phyloP scores from a whole-genome alignment of 2,329 filamentous ascomycete genomes.

The Pyrenochaeta sp. region DNA sequence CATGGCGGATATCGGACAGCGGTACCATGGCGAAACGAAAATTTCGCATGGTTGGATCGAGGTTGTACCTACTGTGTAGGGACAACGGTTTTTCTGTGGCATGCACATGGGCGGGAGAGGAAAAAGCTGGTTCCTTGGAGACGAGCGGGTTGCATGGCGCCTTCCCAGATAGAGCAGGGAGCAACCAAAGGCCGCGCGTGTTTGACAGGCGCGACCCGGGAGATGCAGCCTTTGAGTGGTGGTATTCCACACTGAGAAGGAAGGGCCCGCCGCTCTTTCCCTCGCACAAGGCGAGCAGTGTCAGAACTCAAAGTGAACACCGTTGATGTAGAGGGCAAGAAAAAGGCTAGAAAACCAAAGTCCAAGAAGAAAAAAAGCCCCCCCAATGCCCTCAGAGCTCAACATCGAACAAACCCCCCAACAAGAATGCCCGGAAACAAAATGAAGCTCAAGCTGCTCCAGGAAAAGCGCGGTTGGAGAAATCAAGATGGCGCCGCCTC shows the following conservation, averaged over 20 bases:
- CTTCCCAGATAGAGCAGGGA: background rate
- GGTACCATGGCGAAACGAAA: no score
- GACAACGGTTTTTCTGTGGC: no score
- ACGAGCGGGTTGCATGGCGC: background rate
- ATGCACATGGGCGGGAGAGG: no score
- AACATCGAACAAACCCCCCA: no score
- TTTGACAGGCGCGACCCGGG: background rate
- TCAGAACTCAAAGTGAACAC: background rate
- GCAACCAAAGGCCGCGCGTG: conserved; percentile 1
- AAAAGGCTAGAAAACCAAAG: background rate
- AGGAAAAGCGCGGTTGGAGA: background rate
- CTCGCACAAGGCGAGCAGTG: background rate
- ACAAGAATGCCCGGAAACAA: background rate
- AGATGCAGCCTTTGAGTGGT: no score
- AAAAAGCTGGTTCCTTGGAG: no score
- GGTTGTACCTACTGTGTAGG: no score
- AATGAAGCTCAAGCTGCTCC: background rate
- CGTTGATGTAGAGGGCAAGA: background rate
- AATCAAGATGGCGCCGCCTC: background rate
- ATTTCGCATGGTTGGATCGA: background rate
- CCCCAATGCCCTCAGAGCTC: no score
- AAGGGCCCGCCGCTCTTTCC: no score
- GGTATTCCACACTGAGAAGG: no score
- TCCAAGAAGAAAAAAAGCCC: no score
- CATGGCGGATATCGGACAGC: no score